Evolutionary conservation across 177 flowering plant species (phyloP), one percentile per base, ranked within the genome.

Genomic region (Vitis hybrid): DNA sequence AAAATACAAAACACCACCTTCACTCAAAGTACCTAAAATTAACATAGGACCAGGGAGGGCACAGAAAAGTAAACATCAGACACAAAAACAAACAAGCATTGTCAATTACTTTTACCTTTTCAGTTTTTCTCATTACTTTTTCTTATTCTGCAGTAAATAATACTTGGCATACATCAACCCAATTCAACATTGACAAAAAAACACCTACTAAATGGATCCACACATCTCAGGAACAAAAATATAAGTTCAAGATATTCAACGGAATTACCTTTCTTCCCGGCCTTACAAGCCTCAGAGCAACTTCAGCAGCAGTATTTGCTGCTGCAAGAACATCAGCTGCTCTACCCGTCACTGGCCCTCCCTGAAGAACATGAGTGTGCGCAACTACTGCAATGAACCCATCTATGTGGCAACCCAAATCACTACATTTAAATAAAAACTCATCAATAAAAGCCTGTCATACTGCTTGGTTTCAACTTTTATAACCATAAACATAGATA

Each of bases 321-420:
- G 98, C 99, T 7, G 98, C 91, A 83, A 95, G 78, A 47, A 88
- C 97, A 88, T 95, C 99, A 62, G 98, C 99, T 61, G 88, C 88
- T 68, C 92, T 84, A 1, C 99, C 99, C 0, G 85, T 87, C 14
- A 95, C 85, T 10, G 97, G 94, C 17, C 95, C 99, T 44, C 71
- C 81, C 69, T 90, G 96, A 71, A 95, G 84, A 60, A 87, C 94
- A 86, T 93, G 95, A 9, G 97, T 95, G 52, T 93, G 99, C 1
- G 87, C 99, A 20, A 90, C 97, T 8, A 89, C 90, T 33, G 94
- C 93, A 74, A 95, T 93, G 64, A 95, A 92, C 13, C 99, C 99
- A 82, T 95, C 99, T 3, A 93, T 93, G 70, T 93, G 98, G 53
- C 97, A 95, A 7, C 97, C 99, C 92, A 93, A 80, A 78, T 93